These are phyloP conservation scores for Colletotrichum lini DNA, from an alignment of 2,329 filamentous ascomycete genomes.

Conservation along the genomic window DNA sequence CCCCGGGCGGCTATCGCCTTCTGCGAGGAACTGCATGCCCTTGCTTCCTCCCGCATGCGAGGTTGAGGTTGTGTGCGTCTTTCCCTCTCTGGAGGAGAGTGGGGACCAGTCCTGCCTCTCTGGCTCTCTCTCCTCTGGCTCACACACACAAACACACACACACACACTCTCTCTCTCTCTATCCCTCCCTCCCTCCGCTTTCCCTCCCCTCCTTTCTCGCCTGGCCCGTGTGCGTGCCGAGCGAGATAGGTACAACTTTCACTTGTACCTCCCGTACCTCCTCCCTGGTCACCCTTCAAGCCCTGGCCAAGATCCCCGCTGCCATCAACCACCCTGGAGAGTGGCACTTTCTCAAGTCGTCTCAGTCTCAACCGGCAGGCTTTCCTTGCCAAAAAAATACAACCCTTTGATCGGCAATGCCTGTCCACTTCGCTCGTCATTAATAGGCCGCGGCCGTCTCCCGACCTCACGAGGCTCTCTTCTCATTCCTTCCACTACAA, in stretches of 20 bases:
- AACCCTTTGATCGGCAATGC: constrained; percentile 39
- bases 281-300: constrained; percentile 26
- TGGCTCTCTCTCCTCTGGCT: not conserved
- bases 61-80: not conserved
- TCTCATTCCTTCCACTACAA: constrained; percentile 41
- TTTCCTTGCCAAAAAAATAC: constrained; percentile 27
- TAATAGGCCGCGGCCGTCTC: constrained; percentile 42
- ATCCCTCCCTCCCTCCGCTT: not conserved
- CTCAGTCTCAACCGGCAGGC: constrained; percentile 15
- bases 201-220: not conserved
- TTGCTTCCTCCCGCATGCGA: constrained; percentile 40
- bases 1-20: constrained; percentile 43
- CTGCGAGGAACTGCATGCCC: constrained; percentile 38
- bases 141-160: not conserved
- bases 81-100: not conserved
- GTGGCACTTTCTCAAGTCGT: constrained; percentile 34
- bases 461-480: constrained; percentile 37
- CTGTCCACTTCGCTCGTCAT: constrained; percentile 40
- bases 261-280: constrained; percentile 38
- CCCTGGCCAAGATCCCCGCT: constrained; percentile 34
- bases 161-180: not conserved
- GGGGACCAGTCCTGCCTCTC: not conserved
- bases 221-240: constrained; percentile 23
- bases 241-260: constrained; percentile 27
- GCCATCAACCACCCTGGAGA: constrained; percentile 23